Percentiles rank a stretch among this genome's conserved stretches.
These are phyloP conservation scores for Cetraspora pellucida DNA, from an alignment of 192 early-diverging fungal genomes.

Conservation along the genomic window DNA sequence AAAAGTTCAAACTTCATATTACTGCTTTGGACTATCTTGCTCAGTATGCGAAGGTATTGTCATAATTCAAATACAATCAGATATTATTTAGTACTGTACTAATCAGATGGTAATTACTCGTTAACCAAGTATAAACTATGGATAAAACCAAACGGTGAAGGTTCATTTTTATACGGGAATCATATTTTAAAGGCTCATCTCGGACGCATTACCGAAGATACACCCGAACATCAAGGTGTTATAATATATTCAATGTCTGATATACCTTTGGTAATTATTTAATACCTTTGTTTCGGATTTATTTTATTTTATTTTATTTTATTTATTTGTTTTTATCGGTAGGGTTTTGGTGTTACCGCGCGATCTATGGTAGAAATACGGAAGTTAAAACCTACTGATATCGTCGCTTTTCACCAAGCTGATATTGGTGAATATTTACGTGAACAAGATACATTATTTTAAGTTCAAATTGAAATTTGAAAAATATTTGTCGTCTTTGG, in stretches of 20 bases:
- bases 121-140: conserved; percentile 88
- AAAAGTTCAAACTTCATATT: conserved; percentile 94
- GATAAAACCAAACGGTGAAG: conserved; percentile 99
- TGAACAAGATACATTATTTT: conserved; percentile 66
- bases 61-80: not conserved
- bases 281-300: not conserved
- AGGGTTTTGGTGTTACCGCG: conserved; percentile 96
- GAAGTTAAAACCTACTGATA: conserved; percentile 92
- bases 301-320: conserved; percentile 1
- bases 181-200: conserved; percentile 97
- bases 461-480: too few relatives aligned
- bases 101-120: too few relatives aligned
- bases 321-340: conserved; percentile 21
- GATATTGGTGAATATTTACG: conserved; percentile 97
- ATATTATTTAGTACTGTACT: not conserved
- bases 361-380: conserved; percentile 88
- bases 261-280: conserved; percentile 68
- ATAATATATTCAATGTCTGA: conserved; percentile 94
- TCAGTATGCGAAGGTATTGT: conserved; percentile 86
- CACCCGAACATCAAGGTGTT: conserved; percentile 97
- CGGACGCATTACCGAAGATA: conserved; percentile 96
- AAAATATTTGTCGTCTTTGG: too few relatives aligned
- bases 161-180: conserved; percentile 98
- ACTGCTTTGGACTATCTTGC: conserved; percentile 90
- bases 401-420: conserved; percentile 95